phyloP scores from a whole-genome alignment of 2,329 filamentous ascomycete species.

The Neonectria hederae region DNA sequence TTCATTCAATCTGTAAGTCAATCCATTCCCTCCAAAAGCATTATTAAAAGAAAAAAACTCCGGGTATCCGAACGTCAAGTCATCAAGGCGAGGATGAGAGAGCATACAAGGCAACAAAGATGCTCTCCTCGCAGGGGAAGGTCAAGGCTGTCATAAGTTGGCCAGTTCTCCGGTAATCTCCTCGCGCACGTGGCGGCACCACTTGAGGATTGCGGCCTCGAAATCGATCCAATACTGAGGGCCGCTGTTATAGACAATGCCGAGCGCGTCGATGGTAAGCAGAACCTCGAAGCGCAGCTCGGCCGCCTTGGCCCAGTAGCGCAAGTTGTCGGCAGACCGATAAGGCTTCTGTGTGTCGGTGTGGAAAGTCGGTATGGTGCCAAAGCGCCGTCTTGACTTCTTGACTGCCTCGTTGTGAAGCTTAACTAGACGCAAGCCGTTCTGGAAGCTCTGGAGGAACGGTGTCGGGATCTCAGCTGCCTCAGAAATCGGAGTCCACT shows the following conservation, averaged over 20 bases:
- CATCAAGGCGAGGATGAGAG: slow-evolving; percentile 32
- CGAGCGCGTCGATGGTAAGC: slow-evolving; percentile 85
- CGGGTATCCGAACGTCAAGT: slow-evolving; percentile 41
- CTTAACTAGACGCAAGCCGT: slow-evolving; percentile 82
- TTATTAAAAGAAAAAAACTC: slow-evolving; percentile 33
- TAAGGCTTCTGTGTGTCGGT: slow-evolving; percentile 96
- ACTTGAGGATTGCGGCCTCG: slow-evolving; percentile 82
- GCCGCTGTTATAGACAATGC: slow-evolving; percentile 79
- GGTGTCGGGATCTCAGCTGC: slow-evolving; percentile 68
- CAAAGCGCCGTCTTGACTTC: slow-evolving; percentile 86
- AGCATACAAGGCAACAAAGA: not conserved
- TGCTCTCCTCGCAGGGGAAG: slow-evolving; percentile 15
- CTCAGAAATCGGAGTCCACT: slow-evolving; percentile 65
- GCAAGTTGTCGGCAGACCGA: slow-evolving; percentile 89
- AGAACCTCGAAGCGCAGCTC: slow-evolving; percentile 93
- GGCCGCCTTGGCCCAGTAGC: slow-evolving; percentile 96
- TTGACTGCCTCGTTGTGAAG: slow-evolving; percentile 91
- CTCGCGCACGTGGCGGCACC: slow-evolving; percentile 83
- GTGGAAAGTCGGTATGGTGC: slow-evolving; percentile 88
- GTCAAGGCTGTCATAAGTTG: slow-evolving; percentile 45
- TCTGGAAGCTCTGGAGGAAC: slow-evolving; percentile 78
- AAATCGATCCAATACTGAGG: slow-evolving; percentile 81
- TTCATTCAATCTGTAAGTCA: slow-evolving; percentile 39
- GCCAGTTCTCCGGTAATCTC: slow-evolving; percentile 78
- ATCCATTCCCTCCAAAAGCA: slow-evolving; percentile 29